These are phyloP conservation scores for Vanilla planifolia DNA, from an alignment of 106 monocot species.

Conservation along the genomic window DNA sequence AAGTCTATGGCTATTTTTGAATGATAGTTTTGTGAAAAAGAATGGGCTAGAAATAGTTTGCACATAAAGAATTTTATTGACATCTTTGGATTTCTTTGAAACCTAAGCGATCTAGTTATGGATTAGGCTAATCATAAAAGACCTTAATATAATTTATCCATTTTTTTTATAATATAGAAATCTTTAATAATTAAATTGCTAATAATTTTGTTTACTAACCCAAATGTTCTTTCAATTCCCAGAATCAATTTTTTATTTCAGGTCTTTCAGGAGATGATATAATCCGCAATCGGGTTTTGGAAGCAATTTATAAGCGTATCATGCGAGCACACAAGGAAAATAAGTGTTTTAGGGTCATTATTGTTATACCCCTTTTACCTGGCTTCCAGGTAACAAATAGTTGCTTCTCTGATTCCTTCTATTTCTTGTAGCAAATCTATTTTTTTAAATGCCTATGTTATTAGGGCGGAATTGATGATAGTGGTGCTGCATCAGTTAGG, in stretches of 20 bases:
- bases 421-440: neutral
- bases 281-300: slow-evolving; percentile 88
- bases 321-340: slow-evolving; percentile 80
- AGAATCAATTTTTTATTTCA: slow-evolving; percentile 99
- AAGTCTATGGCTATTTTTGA: no score
- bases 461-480: slow-evolving; percentile 97
- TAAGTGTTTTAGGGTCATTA: slow-evolving; percentile 84
- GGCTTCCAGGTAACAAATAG: slow-evolving; percentile 78
- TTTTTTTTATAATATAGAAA: neutral
- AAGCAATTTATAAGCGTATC: slow-evolving; percentile 88
- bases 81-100: no score
- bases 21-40: no score
- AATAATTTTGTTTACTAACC: slow-evolving; percentile 3
- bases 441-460: neutral
- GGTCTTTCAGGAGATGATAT: slow-evolving; percentile 91
- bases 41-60: no score
- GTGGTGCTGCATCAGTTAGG: slow-evolving; percentile 98
- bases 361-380: slow-evolving; percentile 90
- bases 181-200: neutral
- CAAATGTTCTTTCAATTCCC: slow-evolving; percentile 14
- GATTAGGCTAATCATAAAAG: no score
- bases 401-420: slow-evolving; percentile 7
- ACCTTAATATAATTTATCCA: no score
- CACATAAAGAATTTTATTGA: no score
- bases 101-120: no score